These are phyloP conservation scores for Leishmania tarentolae DNA, from an alignment of 208 protist species.

Conservation along the genomic window DNA sequence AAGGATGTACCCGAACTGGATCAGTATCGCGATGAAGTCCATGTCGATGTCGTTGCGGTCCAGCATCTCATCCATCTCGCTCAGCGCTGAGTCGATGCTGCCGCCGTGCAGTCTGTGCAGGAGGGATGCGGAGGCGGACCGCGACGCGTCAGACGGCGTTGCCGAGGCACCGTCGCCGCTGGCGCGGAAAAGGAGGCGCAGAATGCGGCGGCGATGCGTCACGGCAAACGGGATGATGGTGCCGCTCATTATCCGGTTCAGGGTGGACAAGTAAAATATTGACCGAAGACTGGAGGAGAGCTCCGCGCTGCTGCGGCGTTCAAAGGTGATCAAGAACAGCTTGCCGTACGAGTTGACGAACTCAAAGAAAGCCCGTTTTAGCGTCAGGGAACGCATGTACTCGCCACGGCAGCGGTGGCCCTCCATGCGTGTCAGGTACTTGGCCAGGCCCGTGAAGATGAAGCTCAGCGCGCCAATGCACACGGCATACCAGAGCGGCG, in stretches of 20 bases:
- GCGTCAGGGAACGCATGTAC: slow-evolving; percentile 57
- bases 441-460: slow-evolving; percentile 53
- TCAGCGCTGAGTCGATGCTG: slow-evolving; percentile 33
- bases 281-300: slow-evolving; percentile 42
- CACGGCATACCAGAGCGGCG: slow-evolving; percentile 43
- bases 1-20: slow-evolving; percentile 76
- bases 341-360: slow-evolving; percentile 69
- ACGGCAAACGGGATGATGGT: slow-evolving; percentile 61
- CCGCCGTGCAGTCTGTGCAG: slow-evolving; percentile 22
- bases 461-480: slow-evolving; percentile 43
- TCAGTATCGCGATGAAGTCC: slow-evolving; percentile 81
- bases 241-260: slow-evolving; percentile 54
- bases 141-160: background rate
- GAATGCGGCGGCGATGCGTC: slow-evolving; percentile 35
- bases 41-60: slow-evolving; percentile 63
- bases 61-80: slow-evolving; percentile 50
- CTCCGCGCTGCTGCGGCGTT: slow-evolving; percentile 48
- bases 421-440: slow-evolving; percentile 58
- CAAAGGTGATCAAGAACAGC: slow-evolving; percentile 68
- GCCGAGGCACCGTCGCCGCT: slow-evolving; percentile 5
- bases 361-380: slow-evolving; percentile 74
- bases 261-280: slow-evolving; percentile 47
- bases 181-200: slow-evolving; percentile 14
- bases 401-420: slow-evolving; percentile 64
- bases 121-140: background rate